Conservation (phyloP, 768 basidiomycete genomes). For the Lactifluus subvellereus region DNA sequence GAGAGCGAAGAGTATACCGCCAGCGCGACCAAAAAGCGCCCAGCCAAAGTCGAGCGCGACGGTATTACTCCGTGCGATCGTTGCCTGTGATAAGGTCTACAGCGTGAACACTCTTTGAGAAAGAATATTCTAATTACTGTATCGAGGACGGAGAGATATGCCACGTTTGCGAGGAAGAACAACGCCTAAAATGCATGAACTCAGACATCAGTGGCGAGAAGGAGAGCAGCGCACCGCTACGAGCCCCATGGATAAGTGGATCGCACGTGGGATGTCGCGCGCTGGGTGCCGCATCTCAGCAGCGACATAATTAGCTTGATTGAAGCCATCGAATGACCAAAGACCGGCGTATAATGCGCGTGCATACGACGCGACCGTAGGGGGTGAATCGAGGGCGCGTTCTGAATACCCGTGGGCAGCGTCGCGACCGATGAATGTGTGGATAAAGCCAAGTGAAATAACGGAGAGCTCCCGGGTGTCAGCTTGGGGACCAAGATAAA, state of each 20-base stretch:
- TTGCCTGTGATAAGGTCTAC: not conserved
- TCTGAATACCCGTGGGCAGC: not conserved
- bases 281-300: slow-evolving; percentile 5
- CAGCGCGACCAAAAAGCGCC: slow-evolving; percentile 11
- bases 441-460: not conserved
- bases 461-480: not conserved
- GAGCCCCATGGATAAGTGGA: slow-evolving; percentile 8
- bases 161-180: slow-evolving; percentile 8
- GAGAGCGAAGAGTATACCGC: slow-evolving; percentile 7
- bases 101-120: not conserved
- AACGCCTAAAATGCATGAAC: not conserved
- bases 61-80: slow-evolving; percentile 6
- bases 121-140: not conserved
- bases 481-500: no score
- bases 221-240: not conserved
- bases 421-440: not conserved
- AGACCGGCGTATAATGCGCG: slow-evolving; percentile 4
- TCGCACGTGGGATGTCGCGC: slow-evolving; percentile 13
- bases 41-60: slow-evolving; percentile 12
- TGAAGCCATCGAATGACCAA: slow-evolving; percentile 12
- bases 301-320: slow-evolving; percentile 11
- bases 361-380: slow-evolving; percentile 7
- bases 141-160: slow-evolving; percentile 13
- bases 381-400: not conserved
- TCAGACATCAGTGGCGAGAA: not conserved